A percentile compares a stretch with the other conserved stretches of the same genome.
These are phyloP conservation scores for Alternaria dauci DNA, from an alignment of 2,329 filamentous ascomycete species.

Conservation along the genomic window DNA sequence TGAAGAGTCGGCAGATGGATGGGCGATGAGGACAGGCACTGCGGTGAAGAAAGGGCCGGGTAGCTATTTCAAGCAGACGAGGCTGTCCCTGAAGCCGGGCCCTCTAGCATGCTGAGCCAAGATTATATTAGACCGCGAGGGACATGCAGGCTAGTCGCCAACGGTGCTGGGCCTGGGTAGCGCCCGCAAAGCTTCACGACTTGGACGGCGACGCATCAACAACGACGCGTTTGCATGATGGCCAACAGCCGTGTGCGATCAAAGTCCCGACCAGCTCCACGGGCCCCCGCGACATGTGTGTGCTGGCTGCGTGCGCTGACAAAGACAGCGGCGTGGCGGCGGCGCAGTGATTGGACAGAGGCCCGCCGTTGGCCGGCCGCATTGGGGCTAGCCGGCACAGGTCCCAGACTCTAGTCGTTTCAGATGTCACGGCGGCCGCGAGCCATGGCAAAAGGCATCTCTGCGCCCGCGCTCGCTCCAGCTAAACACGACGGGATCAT, in stretches of 20 bases:
- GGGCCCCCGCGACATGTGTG: neutral
- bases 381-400: constrained; percentile 19
- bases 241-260: neutral
- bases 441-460: constrained; percentile 23
- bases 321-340: constrained; percentile 7
- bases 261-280: neutral
- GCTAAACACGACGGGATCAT: constrained; percentile 9
- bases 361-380: neutral
- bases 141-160: neutral
- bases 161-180: constrained; percentile 5
- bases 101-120: neutral
- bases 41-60: neutral
- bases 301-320: neutral
- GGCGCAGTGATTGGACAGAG: neutral
- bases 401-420: constrained; percentile 6
- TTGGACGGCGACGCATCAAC: neutral
- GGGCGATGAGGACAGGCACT: neutral
- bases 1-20: constrained; percentile 13
- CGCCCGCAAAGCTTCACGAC: constrained; percentile 5
- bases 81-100: neutral
- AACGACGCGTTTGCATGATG: neutral
- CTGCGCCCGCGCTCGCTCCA: constrained; percentile 18
- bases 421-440: constrained; percentile 21
- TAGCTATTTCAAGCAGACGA: constrained; percentile 15
- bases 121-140: neutral